phyloP scores from a whole-genome alignment of 2,329 filamentous ascomycete genomes.

The Epicoccum nigrum region DNA sequence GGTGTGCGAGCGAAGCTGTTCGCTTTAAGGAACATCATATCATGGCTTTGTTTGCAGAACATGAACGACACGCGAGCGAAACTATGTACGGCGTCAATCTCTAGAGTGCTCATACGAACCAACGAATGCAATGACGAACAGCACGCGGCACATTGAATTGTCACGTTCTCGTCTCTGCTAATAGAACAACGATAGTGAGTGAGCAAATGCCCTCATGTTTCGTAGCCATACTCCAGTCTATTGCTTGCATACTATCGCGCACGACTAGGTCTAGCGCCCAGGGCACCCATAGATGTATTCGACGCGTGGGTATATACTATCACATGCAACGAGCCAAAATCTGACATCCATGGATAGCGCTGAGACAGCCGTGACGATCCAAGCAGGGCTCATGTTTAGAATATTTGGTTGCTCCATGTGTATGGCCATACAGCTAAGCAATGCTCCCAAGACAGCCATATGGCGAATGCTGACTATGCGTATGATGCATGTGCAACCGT shows the following conservation, averaged over 20 bases:
- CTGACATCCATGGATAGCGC: too few species aligned
- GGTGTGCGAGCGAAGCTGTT: not conserved
- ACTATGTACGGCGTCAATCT: not conserved
- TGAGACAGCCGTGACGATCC: too few species aligned
- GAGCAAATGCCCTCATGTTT: not conserved
- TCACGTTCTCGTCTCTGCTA: not conserved
- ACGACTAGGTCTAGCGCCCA: too few species aligned
- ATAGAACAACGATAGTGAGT: not conserved
- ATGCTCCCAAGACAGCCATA: not conserved
- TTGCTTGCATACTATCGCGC: too few species aligned
- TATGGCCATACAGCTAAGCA: not conserved
- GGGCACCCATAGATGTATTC: too few species aligned
- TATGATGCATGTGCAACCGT: conserved; percentile 20
- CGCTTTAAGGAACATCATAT: not conserved
- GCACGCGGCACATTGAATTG: not conserved
- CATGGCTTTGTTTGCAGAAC: not conserved
- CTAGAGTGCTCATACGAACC: not conserved
- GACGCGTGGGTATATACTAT: not conserved
- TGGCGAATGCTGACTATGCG: conserved; percentile 14
- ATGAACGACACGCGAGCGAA: not conserved
- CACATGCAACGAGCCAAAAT: not conserved
- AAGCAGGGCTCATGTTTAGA: too few species aligned
- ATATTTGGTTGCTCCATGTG: too few species aligned
- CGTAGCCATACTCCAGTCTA: not conserved
- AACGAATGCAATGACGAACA: conserved; percentile 12